These are phyloP conservation scores for Microcyclospora pomicola DNA, from an alignment of 2,329 filamentous ascomycete species.

Conservation along the genomic window DNA sequence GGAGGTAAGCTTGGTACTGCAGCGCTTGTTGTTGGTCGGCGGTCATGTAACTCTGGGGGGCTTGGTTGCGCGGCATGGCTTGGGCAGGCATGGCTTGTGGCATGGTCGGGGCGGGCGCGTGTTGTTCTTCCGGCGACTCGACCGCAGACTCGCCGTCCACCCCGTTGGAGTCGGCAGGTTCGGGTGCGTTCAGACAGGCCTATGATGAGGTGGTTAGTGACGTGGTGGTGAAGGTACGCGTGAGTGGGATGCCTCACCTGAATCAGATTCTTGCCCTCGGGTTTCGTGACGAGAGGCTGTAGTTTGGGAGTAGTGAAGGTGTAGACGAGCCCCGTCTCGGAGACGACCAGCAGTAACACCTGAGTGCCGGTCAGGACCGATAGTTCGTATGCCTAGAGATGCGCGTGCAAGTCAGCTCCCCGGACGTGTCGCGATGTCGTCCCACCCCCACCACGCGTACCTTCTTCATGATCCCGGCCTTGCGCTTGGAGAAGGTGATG, in stretches of 20 bases:
- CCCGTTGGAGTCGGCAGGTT: conserved; percentile 61
- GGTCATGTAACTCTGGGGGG: conserved; percentile 21
- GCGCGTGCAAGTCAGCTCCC: conserved; percentile 9
- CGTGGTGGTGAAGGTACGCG: conserved; percentile 3
- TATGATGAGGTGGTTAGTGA: conserved; percentile 32
- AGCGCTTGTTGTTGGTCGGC: conserved; percentile 26
- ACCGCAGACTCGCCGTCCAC: conserved; percentile 42
- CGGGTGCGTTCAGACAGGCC: conserved; percentile 93
- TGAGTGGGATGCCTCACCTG: conserved; percentile 47
- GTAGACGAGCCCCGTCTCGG: conserved; percentile 92
- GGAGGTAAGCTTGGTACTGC: conserved; percentile 27
- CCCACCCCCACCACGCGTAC: conserved; percentile 33
- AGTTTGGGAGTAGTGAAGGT: conserved; percentile 98
- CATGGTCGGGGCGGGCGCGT: conserved; percentile 38
- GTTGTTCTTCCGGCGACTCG: conserved; percentile 83
- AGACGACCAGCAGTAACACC: conserved; percentile 89
- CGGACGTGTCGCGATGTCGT: too few species aligned
- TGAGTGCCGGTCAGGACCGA: conserved; percentile 96
- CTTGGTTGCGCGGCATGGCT: conserved; percentile 17
- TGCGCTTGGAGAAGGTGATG: conserved; percentile 99
- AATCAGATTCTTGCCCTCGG: conserved; percentile 97
- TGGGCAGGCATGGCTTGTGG: conserved; percentile 21
- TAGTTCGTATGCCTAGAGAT: conserved; percentile 73
- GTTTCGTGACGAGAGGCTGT: conserved; percentile 93
- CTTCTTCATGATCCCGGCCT: conserved; percentile 99